Evolutionary conservation across 2,329 filamentous ascomycete species (phyloP).

Genomic region (Pseudohalonectria lignicola): DNA sequence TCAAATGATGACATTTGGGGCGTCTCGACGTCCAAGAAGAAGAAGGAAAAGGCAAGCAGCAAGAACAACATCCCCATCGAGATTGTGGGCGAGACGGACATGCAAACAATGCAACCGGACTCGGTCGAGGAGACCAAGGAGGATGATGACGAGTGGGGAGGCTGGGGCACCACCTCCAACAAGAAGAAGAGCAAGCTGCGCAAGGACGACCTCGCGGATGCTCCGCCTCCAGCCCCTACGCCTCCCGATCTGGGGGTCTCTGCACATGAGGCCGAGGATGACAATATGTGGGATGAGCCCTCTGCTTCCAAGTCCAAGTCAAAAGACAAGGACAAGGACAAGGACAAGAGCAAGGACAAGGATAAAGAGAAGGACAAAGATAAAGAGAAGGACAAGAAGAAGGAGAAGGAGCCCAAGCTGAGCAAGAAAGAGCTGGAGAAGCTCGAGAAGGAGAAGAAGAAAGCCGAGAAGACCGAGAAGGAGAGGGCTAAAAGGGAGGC

Average conservation of each 20-base stretch:
- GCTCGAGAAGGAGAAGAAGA: constrained; percentile 27
- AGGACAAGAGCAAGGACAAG: constrained; percentile 24
- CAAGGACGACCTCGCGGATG: constrained; percentile 30
- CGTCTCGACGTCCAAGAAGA: constrained; percentile 9
- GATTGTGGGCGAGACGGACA: constrained; percentile 5
- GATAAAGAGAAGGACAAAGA: constrained; percentile 29
- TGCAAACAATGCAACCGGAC: background rate
- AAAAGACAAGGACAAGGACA: constrained; percentile 28
- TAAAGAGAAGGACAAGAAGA: constrained; percentile 16
- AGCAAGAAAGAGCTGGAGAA: constrained; percentile 39
- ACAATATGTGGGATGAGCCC: constrained; percentile 21
- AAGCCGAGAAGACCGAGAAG: constrained; percentile 18
- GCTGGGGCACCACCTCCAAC: constrained; percentile 16
- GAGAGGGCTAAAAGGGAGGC: constrained; percentile 31
- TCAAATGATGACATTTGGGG: constrained; percentile 6
- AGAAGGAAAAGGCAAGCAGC: constrained; percentile 12
- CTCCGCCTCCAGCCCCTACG: constrained; percentile 34
- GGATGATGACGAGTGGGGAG: constrained; percentile 18
- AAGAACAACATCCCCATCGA: constrained; percentile 6
- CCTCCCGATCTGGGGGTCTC: constrained; percentile 34
- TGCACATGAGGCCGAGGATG: constrained; percentile 26
- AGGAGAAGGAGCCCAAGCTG: constrained; percentile 31
- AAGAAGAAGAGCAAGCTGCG: constrained; percentile 19
- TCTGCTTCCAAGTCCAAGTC: constrained; percentile 32
- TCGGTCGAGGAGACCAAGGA: constrained; percentile 7